Evolutionary conservation across 306 rosid species (phyloP).

Genomic region (Begonia peltatifolia): DNA sequence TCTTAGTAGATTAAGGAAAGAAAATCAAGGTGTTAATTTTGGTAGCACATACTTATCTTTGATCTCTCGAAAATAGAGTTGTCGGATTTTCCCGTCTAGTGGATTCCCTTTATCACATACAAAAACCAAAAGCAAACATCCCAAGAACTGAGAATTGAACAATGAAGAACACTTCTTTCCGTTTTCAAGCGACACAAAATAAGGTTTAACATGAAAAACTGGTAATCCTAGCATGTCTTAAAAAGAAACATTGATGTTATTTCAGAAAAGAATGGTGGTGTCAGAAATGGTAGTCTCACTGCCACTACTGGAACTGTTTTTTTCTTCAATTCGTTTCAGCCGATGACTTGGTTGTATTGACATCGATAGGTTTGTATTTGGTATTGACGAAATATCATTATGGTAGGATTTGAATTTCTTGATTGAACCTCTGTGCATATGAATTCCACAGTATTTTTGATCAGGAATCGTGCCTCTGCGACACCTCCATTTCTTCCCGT

Average conservation of each 20-base stretch:
- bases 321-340: slow-evolving; percentile 15
- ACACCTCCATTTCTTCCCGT: slow-evolving; percentile 90
- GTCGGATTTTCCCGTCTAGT: no score
- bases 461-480: slow-evolving; percentile 38
- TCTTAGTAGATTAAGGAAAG: no score
- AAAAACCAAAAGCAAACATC: no score
- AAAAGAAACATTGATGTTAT: background rate
- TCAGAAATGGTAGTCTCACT: slow-evolving; percentile 55
- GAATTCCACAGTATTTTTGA: slow-evolving; percentile 60
- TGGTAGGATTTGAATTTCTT: slow-evolving; percentile 20
- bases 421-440: slow-evolving; percentile 73
- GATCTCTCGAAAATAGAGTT: no score
- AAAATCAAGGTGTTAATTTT: no score
- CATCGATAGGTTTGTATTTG: slow-evolving; percentile 48
- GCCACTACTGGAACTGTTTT: slow-evolving; percentile 25
- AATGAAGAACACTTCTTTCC: no score
- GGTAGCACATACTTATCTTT: no score
- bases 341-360: slow-evolving; percentile 33
- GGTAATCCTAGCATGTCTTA: no score
- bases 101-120: no score
- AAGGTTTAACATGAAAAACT: no score
- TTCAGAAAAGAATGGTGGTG: slow-evolving; percentile 22
- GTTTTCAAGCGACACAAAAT: no score
- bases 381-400: slow-evolving; percentile 20
- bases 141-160: no score